phyloP scores from a whole-genome alignment of 495 filamentous ascomycete genomes.

The Glonium stellatum region DNA sequence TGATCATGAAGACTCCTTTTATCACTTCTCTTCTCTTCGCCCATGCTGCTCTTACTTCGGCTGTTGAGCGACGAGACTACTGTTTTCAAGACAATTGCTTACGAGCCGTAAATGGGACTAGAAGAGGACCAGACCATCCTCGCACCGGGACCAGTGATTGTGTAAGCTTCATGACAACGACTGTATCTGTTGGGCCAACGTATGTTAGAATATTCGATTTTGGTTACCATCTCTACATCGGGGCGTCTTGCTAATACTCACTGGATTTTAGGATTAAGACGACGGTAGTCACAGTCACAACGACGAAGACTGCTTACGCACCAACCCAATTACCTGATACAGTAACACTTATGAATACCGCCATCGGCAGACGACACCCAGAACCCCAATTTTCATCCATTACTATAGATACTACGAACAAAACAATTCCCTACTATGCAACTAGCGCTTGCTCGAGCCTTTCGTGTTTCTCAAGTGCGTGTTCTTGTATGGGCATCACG shows the following conservation, averaged over 20 bases:
- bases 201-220: constrained; percentile 1
- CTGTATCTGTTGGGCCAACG: constrained; percentile 12
- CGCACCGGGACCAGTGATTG: constrained; percentile 15
- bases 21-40: constrained; percentile 1
- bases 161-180: constrained; percentile 16
- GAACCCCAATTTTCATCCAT: neutral
- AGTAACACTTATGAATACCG: neutral
- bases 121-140: constrained; percentile 14
- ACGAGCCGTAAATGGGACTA: constrained; percentile 19
- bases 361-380: neutral
- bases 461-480: constrained; percentile 1
- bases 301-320: neutral
- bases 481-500: constrained; percentile 1
- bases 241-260: constrained; percentile 5
- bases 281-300: neutral
- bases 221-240: no score
- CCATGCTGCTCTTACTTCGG: constrained; percentile 7
- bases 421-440: constrained; percentile 19
- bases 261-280: neutral
- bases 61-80: constrained; percentile 4
- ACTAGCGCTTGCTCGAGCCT: constrained; percentile 6
- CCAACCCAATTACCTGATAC: neutral
- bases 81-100: constrained; percentile 19
- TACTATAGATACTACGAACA: neutral
- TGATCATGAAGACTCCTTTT: constrained; percentile 18